Conservation (phyloP, 495 filamentous ascomycete genomes). For the Penicillium paradoxum region DNA sequence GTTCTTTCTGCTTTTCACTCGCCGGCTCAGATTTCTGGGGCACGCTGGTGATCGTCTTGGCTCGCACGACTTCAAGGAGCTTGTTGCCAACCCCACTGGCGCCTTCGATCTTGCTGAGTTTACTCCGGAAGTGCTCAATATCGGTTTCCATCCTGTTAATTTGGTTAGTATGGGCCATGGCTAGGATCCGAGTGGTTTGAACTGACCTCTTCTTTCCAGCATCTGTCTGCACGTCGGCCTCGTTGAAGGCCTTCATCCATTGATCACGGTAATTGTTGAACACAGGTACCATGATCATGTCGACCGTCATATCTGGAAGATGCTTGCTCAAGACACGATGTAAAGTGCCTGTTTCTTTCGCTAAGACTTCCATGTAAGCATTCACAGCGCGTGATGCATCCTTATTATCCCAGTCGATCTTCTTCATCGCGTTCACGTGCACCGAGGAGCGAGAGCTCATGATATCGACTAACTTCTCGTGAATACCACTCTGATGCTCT, state of each 20-base stretch:
- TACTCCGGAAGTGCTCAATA: constrained; percentile 67
- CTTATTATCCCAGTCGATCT: constrained; percentile 66
- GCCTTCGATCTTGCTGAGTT: constrained; percentile 75
- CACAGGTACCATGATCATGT: constrained; percentile 85
- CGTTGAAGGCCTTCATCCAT: constrained; percentile 68
- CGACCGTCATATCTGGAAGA: constrained; percentile 70
- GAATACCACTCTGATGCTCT: constrained; percentile 89
- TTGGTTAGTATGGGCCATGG: constrained; percentile 10
- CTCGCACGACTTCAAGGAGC: constrained; percentile 61
- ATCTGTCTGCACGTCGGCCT: constrained; percentile 60
- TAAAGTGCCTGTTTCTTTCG: constrained; percentile 82
- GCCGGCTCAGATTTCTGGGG: constrained; percentile 9
- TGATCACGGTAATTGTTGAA: constrained; percentile 83
- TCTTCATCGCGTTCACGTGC: constrained; percentile 71
- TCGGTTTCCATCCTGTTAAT: constrained; percentile 71
- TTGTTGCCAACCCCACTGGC: constrained; percentile 65
- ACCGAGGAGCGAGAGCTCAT: constrained; percentile 74
- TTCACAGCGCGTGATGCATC: constrained; percentile 41
- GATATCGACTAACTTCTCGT: constrained; percentile 94
- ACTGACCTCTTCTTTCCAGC: constrained; percentile 67
- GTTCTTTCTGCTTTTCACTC: constrained; percentile 9
- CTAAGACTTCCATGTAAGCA: constrained; percentile 85
- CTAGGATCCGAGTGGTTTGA: not conserved
- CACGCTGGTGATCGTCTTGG: constrained; percentile 43
- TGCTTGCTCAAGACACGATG: constrained; percentile 85